phyloP scores from a whole-genome alignment of 495 filamentous ascomycete genomes.

The Neurospora sublineolata region DNA sequence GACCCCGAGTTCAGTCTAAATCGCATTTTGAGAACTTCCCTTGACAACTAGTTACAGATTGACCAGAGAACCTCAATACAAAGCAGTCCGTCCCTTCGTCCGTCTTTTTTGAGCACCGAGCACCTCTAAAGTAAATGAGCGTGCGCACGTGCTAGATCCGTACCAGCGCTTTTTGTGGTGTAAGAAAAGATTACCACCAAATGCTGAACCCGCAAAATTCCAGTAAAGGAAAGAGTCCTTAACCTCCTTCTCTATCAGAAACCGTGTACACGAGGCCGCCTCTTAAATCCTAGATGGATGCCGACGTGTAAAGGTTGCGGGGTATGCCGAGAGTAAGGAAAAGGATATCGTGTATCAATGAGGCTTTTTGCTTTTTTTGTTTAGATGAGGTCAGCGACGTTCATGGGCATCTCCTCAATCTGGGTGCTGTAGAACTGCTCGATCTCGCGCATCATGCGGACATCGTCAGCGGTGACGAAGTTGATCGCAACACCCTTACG shows the following conservation, averaged over 20 bases:
- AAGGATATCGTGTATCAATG: slow-evolving; percentile 4
- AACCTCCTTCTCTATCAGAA: slow-evolving; percentile 15
- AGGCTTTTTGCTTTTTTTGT: neutral
- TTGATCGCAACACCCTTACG: slow-evolving; percentile 99
- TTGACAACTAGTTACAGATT: slow-evolving; percentile 21
- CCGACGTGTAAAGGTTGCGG: slow-evolving; percentile 15
- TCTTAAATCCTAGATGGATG: slow-evolving; percentile 7
- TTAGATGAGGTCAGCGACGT: slow-evolving; percentile 58
- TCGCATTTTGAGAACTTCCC: slow-evolving; percentile 24
- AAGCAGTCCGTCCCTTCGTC: slow-evolving; percentile 1
- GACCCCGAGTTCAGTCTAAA: slow-evolving; percentile 21
- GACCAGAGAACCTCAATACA: slow-evolving; percentile 7
- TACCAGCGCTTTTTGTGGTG: slow-evolving; percentile 18
- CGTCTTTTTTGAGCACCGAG: slow-evolving; percentile 18
- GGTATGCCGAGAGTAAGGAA: slow-evolving; percentile 20
- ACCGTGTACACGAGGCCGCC: slow-evolving; percentile 16
- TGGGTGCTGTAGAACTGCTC: slow-evolving; percentile 95
- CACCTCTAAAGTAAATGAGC: slow-evolving; percentile 21
- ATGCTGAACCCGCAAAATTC: slow-evolving; percentile 18
- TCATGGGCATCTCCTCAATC: slow-evolving; percentile 99
- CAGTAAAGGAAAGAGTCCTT: slow-evolving; percentile 2
- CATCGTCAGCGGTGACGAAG: slow-evolving; percentile 96
- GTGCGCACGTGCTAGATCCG: slow-evolving; percentile 15
- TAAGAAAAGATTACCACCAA: slow-evolving; percentile 14
- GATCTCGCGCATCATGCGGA: slow-evolving; percentile 94